These are phyloP conservation scores for Schizosaccharomyces lindneri DNA, from an alignment of 805 yeast species.

Conservation along the genomic window DNA sequence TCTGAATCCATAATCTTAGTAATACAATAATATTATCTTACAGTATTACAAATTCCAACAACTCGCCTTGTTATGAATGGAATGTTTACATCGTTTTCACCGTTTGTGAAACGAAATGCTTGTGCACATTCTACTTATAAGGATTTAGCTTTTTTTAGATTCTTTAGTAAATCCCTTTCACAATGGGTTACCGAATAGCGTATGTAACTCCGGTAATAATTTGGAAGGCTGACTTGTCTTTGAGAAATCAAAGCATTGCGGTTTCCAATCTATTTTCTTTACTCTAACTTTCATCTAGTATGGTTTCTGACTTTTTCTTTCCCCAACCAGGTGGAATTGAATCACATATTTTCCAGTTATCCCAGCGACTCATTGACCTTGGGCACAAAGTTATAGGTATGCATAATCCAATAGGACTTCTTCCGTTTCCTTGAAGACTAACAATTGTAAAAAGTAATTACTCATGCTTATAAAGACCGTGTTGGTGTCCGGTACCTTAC, in stretches of 20 bases:
- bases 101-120: no score
- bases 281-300: conserved; percentile 12
- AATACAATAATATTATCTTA: no score
- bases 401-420: background rate
- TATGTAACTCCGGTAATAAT: background rate
- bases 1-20: no score
- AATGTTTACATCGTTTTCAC: no score
- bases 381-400: conserved; percentile 47
- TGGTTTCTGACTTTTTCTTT: conserved; percentile 91
- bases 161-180: no score
- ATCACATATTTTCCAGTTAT: conserved; percentile 73
- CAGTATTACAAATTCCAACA: no score
- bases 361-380: conserved; percentile 50
- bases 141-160: no score
- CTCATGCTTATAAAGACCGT: conserved; percentile 70
- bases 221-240: no score
- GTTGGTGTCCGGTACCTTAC: conserved; percentile 62
- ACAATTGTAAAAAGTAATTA: conserved; percentile 27
- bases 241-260: background rate
- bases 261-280: background rate
- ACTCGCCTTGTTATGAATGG: no score
- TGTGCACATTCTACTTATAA: no score
- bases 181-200: background rate
- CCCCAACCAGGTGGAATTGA: conserved; percentile 98
- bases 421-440: background rate